phyloP scores from a whole-genome alignment of 106 monocot species.

The Acanthochlamys bracteata region DNA sequence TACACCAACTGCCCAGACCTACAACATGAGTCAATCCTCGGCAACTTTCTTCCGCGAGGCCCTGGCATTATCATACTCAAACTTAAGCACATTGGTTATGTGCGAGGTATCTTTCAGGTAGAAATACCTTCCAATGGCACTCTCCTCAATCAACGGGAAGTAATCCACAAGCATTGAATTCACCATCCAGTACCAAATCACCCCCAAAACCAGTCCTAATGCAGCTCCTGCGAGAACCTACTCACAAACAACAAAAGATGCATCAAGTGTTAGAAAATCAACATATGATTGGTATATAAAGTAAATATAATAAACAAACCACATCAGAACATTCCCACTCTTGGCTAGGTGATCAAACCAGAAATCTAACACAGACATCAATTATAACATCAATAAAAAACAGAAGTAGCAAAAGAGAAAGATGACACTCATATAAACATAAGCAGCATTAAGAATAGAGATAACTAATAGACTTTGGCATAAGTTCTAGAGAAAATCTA shows the following conservation, averaged over 20 bases:
- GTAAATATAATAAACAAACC: neutral
- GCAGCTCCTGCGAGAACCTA: slow-evolving; percentile 84
- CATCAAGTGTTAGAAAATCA: neutral
- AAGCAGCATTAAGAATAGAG: no score
- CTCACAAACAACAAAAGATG: neutral
- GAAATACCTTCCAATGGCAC: slow-evolving; percentile 56
- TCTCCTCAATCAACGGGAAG: slow-evolving; percentile 83
- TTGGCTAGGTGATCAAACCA: no score
- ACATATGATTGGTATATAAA: neutral
- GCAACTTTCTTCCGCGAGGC: slow-evolving; percentile 62
- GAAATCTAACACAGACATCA: no score
- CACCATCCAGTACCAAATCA: slow-evolving; percentile 81
- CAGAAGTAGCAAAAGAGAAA: no score
- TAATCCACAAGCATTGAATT: slow-evolving; percentile 56
- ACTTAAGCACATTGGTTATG: slow-evolving; percentile 78
- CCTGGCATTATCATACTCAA: slow-evolving; percentile 94
- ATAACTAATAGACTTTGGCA: no score
- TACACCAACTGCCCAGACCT: slow-evolving; percentile 1
- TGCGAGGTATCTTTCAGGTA: slow-evolving; percentile 93
- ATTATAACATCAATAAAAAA: no score
- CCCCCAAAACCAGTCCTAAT: slow-evolving; percentile 70
- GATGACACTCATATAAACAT: no score
- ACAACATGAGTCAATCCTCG: slow-evolving; percentile 42
- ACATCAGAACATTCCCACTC: no score
- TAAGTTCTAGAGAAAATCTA: no score